Conservation (phyloP, 2,329 filamentous ascomycete species). For the Aciculosporium take region DNA sequence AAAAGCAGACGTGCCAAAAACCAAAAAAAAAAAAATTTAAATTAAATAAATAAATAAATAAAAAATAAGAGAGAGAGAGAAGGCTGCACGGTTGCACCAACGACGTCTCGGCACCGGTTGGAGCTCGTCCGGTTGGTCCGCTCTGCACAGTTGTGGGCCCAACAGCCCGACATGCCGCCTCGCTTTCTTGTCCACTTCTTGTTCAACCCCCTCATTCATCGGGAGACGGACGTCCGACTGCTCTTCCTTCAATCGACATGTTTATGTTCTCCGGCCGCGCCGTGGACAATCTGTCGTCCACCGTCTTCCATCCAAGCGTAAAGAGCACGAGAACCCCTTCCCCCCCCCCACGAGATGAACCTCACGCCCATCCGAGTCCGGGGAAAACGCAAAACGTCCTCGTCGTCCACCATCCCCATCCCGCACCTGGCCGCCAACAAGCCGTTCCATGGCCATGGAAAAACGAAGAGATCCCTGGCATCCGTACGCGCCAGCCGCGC, state of each 20-base stretch:
- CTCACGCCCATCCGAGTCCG: constrained; percentile 35
- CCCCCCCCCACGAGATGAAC: constrained; percentile 20
- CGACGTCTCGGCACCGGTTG: too few relatives aligned
- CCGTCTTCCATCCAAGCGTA: background rate
- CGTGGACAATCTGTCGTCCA: background rate
- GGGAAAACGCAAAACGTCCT: constrained; percentile 26
- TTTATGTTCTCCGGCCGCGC: too few relatives aligned
- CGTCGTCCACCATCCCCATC: constrained; percentile 5
- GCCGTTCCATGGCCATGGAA: constrained; percentile 8
- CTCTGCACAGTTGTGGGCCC: too few relatives aligned
- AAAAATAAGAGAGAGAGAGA: too few relatives aligned
- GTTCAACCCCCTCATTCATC: background rate
- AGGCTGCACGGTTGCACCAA: too few relatives aligned
- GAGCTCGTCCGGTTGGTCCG: too few relatives aligned
- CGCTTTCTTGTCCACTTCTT: too few relatives aligned
- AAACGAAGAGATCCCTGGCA: constrained; percentile 16
- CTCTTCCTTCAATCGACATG: too few relatives aligned
- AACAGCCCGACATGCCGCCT: too few relatives aligned
- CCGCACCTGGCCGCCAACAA: constrained; percentile 4
- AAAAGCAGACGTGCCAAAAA: too few relatives aligned
- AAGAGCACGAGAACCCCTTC: background rate
- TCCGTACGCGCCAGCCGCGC: constrained; percentile 17
- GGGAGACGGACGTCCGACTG: too few relatives aligned
- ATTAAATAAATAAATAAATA: too few relatives aligned
- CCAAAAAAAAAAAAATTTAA: background rate